Evolutionary conservation across 1,284 basidiomycete genomes (phyloP).

Genomic region (Trichosporon sp.): DNA sequence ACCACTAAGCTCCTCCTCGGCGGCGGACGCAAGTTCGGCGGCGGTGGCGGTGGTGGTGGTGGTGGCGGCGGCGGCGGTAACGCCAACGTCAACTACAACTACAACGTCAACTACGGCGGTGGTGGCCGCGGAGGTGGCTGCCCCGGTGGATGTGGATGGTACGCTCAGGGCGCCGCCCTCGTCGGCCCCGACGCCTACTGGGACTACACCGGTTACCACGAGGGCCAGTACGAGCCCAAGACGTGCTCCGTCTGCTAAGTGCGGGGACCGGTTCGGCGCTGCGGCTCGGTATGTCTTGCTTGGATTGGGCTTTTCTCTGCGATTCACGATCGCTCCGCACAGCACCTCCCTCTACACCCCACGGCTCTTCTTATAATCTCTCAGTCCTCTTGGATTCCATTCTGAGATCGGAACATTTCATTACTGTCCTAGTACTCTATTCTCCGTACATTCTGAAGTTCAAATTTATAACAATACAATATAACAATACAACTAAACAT

Average conservation of each 20-base stretch:
- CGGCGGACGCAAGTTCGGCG: background rate
- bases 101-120: background rate
- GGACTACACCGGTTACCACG: conserved; percentile 3
- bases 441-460: background rate
- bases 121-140: background rate
- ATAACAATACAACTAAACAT: background rate
- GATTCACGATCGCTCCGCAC: background rate
- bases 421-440: background rate
- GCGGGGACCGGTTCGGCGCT: background rate
- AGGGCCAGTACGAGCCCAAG: conserved; percentile 3
- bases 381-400: background rate
- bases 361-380: background rate
- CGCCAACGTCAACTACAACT: background rate
- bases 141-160: conserved; percentile 1
- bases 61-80: background rate
- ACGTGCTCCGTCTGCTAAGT: background rate
- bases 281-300: background rate
- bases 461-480: background rate
- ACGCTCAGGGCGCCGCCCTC: background rate
- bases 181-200: conserved; percentile 1
- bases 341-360: background rate
- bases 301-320: background rate
- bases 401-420: background rate
- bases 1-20: background rate
- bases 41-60: background rate